Base-by-base conservation (phyloP, 208 protist genomes). In the Crithidia expoeki region DNA sequence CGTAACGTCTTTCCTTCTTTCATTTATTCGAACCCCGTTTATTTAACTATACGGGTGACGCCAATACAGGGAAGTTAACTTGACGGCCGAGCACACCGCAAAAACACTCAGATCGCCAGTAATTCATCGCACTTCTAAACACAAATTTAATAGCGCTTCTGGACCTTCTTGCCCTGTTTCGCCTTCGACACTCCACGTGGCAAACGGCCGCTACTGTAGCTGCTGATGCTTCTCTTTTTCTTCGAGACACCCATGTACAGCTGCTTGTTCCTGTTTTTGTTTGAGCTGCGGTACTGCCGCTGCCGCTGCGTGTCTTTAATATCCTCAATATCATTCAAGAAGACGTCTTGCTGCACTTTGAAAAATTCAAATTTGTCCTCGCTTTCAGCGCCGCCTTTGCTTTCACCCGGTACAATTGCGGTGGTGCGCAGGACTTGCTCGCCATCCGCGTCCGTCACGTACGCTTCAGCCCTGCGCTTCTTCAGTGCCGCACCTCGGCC, bases 241-340 rank as follows among this genome's bases (percentile, higher is more conserved):
- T 50, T 25, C 2, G 27, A n/a, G 5, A 21, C 30, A 27, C 64
- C 12, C 23, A 19, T 52, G 42, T 52, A 49, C 27, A 17, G 9
- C 2, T 61, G 28, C 57, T 71, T 78, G 52, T 67, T 74, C 33
- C 67, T 64, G 25, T 30, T 61, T 17, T 60, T 36, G 28, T 72
- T 72, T 36, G 49, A 28, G 33, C n/a, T 46, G 56, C 62, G 56
- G 23, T 79, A 10, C 5, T 80, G 63, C 9, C 75, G 82, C 46
- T 74, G 32, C 6, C 30, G 49, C 65, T 95, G 90, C 21, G 62
- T 70, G n/a, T 86, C 76, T n/a, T 74, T 76, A 33, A 95, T 93
- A 17, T 50, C 34, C 0, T 80, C 86, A 67, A 95, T 79, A 60
- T 95, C 86, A 27, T 90, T 90, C 40, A 81, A 23, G 56, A 95